Evolutionary conservation across 2,329 filamentous ascomycete species (phyloP).

Genomic region (Sporothrix euskadiensis): DNA sequence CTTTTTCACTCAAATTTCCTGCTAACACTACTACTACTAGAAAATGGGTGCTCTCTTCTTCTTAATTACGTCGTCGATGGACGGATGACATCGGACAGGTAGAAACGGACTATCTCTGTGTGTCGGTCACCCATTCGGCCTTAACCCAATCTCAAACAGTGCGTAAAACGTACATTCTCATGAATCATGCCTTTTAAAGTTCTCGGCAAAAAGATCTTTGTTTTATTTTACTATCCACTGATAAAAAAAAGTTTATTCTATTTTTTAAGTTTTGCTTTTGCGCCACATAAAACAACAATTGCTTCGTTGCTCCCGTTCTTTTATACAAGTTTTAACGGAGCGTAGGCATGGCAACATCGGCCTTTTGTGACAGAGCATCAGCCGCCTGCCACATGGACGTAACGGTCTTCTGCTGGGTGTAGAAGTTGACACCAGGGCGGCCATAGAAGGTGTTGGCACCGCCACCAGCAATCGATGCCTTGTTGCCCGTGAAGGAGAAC

Average conservation of each 20-base stretch:
- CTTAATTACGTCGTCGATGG: background rate
- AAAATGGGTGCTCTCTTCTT: background rate
- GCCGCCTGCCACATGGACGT: constrained; percentile 86
- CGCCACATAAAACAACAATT: background rate
- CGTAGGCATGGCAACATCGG: constrained; percentile 81
- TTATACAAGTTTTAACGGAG: constrained; percentile 27
- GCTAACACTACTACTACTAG: background rate
- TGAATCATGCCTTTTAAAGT: background rate
- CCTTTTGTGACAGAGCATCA: constrained; percentile 82
- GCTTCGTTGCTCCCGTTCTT: background rate
- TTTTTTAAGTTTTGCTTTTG: background rate
- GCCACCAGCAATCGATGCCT: constrained; percentile 89
- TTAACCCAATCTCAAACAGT: too few species aligned
- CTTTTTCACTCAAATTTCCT: background rate
- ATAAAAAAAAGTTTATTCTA: background rate
- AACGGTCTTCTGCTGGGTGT: constrained; percentile 97
- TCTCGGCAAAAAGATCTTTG: background rate
- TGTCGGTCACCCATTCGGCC: background rate
- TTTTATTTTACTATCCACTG: background rate
- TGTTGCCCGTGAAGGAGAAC: constrained; percentile 74
- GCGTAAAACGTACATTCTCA: background rate
- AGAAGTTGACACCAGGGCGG: constrained; percentile 87
- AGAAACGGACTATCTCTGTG: background rate
- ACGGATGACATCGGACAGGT: background rate
- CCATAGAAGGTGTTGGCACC: constrained; percentile 96